phyloP scores from a whole-genome alignment of 2,329 filamentous ascomycete genomes.

The Colletotrichum liriopes region DNA sequence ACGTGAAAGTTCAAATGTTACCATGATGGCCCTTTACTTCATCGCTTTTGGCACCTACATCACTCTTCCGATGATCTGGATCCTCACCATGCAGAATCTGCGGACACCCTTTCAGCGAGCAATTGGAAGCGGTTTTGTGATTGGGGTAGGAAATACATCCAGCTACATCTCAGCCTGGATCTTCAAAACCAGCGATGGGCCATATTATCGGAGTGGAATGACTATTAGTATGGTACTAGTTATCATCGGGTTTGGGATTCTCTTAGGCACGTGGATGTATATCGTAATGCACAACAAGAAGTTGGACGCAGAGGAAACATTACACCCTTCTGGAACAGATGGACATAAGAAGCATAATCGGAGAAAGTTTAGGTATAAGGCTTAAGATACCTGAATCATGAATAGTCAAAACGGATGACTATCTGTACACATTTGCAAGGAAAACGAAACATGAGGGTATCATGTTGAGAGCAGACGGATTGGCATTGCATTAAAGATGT shows the following conservation, averaged over 20 bases:
- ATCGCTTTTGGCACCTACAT: conserved; percentile 42
- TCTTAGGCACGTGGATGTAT: conserved; percentile 34
- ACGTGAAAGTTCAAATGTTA: conserved; percentile 16
- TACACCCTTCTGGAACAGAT: not conserved
- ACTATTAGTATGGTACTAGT: conserved; percentile 38
- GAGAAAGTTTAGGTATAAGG: not conserved
- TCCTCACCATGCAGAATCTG: conserved; percentile 41
- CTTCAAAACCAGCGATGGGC: conserved; percentile 43
- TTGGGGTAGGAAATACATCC: conserved; percentile 57
- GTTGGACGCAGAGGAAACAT: conserved; percentile 3
- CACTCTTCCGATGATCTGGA: conserved; percentile 44
- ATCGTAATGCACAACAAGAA: conserved; percentile 32
- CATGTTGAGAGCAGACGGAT: too few species aligned
- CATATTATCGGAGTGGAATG: conserved; percentile 42
- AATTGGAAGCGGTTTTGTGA: conserved; percentile 53
- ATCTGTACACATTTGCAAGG: too few species aligned
- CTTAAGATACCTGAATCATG: not conserved
- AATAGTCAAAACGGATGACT: too few species aligned
- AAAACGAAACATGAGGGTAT: too few species aligned
- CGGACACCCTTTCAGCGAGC: conserved; percentile 44
- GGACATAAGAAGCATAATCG: not conserved
- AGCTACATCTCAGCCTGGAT: conserved; percentile 45
- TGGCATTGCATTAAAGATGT: too few species aligned
- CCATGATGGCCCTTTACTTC: conserved; percentile 44
- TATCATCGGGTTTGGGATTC: conserved; percentile 20